phyloP scores from a whole-genome alignment of 2,329 filamentous ascomycete species.

The Paracorniculantispora psalliotae region DNA sequence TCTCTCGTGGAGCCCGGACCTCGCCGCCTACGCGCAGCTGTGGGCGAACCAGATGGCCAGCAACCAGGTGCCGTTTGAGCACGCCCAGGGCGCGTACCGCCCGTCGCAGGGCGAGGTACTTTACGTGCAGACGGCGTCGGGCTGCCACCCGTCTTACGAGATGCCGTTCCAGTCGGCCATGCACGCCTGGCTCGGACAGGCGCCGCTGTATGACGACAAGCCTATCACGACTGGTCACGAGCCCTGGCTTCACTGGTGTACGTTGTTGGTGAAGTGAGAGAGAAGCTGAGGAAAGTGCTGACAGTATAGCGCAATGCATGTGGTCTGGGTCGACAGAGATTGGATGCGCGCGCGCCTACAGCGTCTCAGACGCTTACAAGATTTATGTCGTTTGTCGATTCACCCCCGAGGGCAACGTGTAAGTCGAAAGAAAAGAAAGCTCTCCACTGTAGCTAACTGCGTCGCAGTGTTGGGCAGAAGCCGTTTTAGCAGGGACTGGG shows the following conservation, averaged over 20 bases:
- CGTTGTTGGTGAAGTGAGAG: conserved; percentile 8
- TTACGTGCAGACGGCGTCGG: conserved; percentile 26
- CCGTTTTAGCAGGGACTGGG: conserved; percentile 20
- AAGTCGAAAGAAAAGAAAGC: conserved; percentile 15
- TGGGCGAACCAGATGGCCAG: conserved; percentile 32
- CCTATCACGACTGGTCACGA: conserved; percentile 29
- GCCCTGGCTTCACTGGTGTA: conserved; percentile 34
- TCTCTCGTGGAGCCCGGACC: conserved; percentile 26
- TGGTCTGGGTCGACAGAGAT: conserved; percentile 30
- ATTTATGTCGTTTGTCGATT: conserved; percentile 32
- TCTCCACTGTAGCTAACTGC: not conserved
- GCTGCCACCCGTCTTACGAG: conserved; percentile 26
- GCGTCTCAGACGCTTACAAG: conserved; percentile 28
- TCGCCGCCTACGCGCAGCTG: conserved; percentile 28
- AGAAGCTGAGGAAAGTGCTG: conserved; percentile 3
- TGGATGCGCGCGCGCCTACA: conserved; percentile 30
- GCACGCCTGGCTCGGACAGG: conserved; percentile 28
- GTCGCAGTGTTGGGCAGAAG: conserved; percentile 26
- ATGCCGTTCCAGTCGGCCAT: conserved; percentile 26
- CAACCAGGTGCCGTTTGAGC: conserved; percentile 25
- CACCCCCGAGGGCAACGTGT: conserved; percentile 32
- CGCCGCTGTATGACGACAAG: conserved; percentile 24
- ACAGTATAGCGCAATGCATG: conserved; percentile 31
- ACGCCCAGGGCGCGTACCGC: conserved; percentile 26
- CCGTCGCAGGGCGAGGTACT: conserved; percentile 32